Base-by-base conservation (phyloP, 164 flowering plant genomes). In the Saururus chinensis region DNA sequence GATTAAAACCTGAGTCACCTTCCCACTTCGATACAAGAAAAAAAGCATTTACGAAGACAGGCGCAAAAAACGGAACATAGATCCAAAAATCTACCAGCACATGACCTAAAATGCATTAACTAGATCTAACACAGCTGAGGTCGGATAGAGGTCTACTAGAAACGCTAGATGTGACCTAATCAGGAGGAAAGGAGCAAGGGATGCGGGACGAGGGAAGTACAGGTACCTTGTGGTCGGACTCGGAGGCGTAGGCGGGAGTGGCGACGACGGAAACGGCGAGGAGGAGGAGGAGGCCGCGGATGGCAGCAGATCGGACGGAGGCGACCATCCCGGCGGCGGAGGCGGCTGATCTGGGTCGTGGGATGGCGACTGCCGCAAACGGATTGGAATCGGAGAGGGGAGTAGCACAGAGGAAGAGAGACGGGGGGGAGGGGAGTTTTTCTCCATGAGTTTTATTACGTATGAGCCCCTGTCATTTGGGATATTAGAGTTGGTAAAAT, bases 221-320 rank as follows among this genome's bases (percentile, higher is more conserved):
- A 10, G 14, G 56, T 55, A 83, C 95, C 86, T 75, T 85, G 82
- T 86, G 92, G 78, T 86, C 89, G 37, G 77, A 81, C 61, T 86
- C 92, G 55, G 87, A 79, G 45, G 89, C 84, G 57, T 63, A 53
- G 14, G 73, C 66, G 19, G 71, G 65, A 40, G 62, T 60, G 72
- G 67, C 61, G 68, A 64, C n/a, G 68, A 71, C 61, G 48, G 62
- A 60, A 70, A 68, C 60, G 67, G 63, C n/a, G 68, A 74, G 60
- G 53, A 71, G n/a, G 23, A 62, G 14, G 60, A 70, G 14, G 53
- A 66, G 19, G 66, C n/a, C n/a, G n/a, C 63, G 30, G 67, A 66
- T 40, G 19, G 67, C 22, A 64, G 52, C 20, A 4, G 75, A 76
- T 78, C 80, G 68, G 75, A 73, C 75, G 76, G 79, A 20, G 69